Conservation (phyloP, 2,329 filamentous ascomycete species). For the Epichloe festucae region DNA sequence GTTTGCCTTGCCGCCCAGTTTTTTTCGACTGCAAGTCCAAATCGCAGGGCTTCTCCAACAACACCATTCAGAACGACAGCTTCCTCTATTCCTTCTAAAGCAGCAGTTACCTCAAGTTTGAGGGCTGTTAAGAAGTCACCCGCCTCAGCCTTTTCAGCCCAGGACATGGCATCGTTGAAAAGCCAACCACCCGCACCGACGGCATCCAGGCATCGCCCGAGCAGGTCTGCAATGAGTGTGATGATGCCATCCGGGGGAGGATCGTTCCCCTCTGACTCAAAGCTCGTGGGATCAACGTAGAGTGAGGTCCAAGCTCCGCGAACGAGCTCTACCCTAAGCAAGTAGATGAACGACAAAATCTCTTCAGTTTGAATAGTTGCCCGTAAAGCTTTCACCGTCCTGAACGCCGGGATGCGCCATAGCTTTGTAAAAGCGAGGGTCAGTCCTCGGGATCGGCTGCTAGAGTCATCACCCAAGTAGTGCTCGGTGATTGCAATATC, state of each 20-base stretch:
- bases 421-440: slow-evolving; percentile 59
- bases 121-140: slow-evolving; percentile 53
- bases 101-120: slow-evolving; percentile 55
- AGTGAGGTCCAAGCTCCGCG: slow-evolving; percentile 64
- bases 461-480: slow-evolving; percentile 51
- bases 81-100: slow-evolving; percentile 60
- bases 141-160: slow-evolving; percentile 37
- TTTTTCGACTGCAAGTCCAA: slow-evolving; percentile 31
- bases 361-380: slow-evolving; percentile 52
- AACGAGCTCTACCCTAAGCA: slow-evolving; percentile 60
- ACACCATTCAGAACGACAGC: slow-evolving; percentile 50
- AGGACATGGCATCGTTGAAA: slow-evolving; percentile 41
- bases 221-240: slow-evolving; percentile 55
- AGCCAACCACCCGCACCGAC: slow-evolving; percentile 66
- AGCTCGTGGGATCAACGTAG: slow-evolving; percentile 48
- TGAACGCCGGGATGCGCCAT: slow-evolving; percentile 46
- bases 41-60: slow-evolving; percentile 53
- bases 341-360: slow-evolving; percentile 56
- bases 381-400: slow-evolving; percentile 51
- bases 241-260: slow-evolving; percentile 56
- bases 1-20: slow-evolving; percentile 14
- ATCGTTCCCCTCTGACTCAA: slow-evolving; percentile 27
- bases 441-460: slow-evolving; percentile 48
- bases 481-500: slow-evolving; percentile 57
- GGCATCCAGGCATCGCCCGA: slow-evolving; percentile 63